Evolutionary conservation across 768 basidiomycete species (phyloP).

Genomic region (Suillus spraguei): DNA sequence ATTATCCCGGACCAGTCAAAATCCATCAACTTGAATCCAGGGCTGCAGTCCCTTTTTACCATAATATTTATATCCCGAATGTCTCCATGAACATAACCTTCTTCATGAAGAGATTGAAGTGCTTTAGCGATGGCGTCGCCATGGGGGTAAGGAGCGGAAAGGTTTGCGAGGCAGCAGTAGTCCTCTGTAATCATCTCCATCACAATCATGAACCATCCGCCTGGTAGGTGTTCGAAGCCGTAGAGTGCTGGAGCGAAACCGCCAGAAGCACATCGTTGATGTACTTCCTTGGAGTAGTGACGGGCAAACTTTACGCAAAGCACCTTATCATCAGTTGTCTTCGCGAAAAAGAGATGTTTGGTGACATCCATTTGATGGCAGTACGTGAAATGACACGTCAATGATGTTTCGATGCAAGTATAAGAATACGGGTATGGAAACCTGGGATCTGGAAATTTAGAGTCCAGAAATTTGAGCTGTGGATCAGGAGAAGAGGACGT

Average conservation of each 20-base stretch:
- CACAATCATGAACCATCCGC: constrained; percentile 32
- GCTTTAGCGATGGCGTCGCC: neutral
- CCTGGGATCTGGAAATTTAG: neutral
- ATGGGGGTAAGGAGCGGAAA: neutral
- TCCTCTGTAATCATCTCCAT: constrained; percentile 25
- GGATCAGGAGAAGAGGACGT: neutral
- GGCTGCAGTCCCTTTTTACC: constrained; percentile 19
- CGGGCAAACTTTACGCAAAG: constrained; percentile 21
- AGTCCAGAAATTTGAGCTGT: neutral
- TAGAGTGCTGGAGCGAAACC: constrained; percentile 24
- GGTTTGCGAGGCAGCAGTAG: neutral
- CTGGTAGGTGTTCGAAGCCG: constrained; percentile 27
- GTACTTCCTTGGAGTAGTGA: constrained; percentile 19
- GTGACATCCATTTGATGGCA: neutral
- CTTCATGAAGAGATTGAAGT: constrained; percentile 17
- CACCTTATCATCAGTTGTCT: neutral
- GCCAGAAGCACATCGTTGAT: constrained; percentile 19
- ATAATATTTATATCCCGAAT: constrained; percentile 33
- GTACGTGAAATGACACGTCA: neutral
- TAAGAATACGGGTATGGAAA: neutral
- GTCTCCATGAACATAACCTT: constrained; percentile 36
- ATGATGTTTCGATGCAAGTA: neutral
- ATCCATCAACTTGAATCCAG: constrained; percentile 24
- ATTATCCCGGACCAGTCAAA: constrained; percentile 33
- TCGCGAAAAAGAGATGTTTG: neutral